Conservation (phyloP, 257 asterid genomes). For the Forsythia suspensa region DNA sequence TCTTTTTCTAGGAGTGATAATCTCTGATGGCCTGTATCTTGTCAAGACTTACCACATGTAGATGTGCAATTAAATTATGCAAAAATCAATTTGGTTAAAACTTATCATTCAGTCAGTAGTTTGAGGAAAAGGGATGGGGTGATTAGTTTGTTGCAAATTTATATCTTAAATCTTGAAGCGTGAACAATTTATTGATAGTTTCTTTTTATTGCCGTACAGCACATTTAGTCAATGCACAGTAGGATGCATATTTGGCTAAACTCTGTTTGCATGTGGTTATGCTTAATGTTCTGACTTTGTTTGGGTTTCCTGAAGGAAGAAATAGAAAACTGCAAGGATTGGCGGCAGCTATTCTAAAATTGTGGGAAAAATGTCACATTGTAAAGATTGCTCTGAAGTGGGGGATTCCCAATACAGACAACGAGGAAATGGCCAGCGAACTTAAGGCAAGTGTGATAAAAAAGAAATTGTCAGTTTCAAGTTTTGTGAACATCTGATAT, state of each 20-base stretch:
- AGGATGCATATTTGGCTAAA: slow-evolving; percentile 16
- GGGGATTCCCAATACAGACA: slow-evolving; percentile 87
- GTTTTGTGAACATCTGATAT: slow-evolving; percentile 5
- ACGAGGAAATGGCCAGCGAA: slow-evolving; percentile 87
- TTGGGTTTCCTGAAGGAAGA: slow-evolving; percentile 67
- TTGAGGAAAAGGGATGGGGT: not conserved
- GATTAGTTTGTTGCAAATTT: not conserved
- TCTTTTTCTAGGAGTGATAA: not conserved
- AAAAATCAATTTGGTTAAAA: not conserved
- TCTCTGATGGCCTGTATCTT: not conserved
- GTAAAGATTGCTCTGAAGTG: slow-evolving; percentile 92
- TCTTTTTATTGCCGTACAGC: not conserved
- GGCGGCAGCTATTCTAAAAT: slow-evolving; percentile 75
- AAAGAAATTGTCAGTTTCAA: slow-evolving; percentile 10
- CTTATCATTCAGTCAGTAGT: not conserved
- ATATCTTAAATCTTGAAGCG: slow-evolving; percentile 3
- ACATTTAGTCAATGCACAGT: slow-evolving; percentile 16
- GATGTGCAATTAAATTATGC: not conserved
- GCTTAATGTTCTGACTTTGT: slow-evolving; percentile 25
- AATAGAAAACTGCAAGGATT: slow-evolving; percentile 83
- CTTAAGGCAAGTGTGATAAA: slow-evolving; percentile 68
- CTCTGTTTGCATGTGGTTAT: slow-evolving; percentile 6
- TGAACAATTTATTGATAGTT: slow-evolving; percentile 1
- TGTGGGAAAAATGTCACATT: slow-evolving; percentile 95
- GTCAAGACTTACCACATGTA: not conserved